Evolutionary conservation across 176 grass and related monocot species (phyloP).

Genomic region (Panicum miliaceum): DNA sequence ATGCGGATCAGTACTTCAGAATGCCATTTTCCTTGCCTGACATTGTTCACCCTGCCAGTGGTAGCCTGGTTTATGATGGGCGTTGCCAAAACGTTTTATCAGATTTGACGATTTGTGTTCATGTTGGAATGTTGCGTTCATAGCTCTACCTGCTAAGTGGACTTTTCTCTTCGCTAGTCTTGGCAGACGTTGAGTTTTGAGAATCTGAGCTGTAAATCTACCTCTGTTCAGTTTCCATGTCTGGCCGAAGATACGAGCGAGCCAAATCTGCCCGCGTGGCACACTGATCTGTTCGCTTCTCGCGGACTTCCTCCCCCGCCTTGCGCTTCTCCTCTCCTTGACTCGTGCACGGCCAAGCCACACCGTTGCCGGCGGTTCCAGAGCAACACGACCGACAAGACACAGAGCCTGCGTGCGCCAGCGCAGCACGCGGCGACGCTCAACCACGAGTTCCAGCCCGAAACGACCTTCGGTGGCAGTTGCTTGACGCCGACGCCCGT

Average conservation of each 20-base stretch:
- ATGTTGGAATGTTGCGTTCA: background rate
- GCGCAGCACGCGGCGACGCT: no score
- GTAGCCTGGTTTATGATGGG: background rate
- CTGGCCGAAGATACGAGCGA: background rate
- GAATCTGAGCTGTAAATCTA: background rate
- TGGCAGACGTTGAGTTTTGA: background rate
- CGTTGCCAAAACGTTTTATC: background rate
- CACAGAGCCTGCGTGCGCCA: background rate
- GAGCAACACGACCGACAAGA: background rate
- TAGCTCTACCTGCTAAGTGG: no score
- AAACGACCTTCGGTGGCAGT: background rate
- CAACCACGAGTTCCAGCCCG: background rate
- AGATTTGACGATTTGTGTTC: background rate
- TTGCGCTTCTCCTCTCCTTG: background rate
- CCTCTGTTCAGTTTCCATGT: background rate
- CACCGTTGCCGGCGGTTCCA: background rate
- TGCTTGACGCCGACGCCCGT: conserved; percentile 30
- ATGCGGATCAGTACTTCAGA: background rate
- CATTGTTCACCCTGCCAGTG: background rate
- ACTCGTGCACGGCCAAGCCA: background rate
- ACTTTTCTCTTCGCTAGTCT: no score
- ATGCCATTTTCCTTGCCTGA: background rate
- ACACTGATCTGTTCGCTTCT: background rate
- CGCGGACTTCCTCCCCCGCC: background rate
- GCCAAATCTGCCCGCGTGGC: background rate